Percentiles rank a stretch among this genome's conserved stretches.
Evolutionary conservation across 495 filamentous ascomycete species (phyloP).

Genomic region (Articulospora tetracladia): DNA sequence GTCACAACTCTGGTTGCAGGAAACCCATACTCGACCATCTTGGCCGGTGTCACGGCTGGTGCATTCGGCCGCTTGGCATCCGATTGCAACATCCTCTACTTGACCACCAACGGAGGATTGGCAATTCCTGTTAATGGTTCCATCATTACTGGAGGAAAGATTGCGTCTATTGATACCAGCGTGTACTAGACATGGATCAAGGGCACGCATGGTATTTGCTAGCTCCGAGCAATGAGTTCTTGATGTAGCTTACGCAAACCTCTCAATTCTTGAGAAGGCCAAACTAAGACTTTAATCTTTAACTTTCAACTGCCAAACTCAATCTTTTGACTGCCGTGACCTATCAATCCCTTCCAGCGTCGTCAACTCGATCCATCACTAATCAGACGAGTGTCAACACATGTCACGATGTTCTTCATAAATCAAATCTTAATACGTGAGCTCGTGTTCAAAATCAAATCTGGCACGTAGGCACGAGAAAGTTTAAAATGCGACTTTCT

Average conservation of each 20-base stretch:
- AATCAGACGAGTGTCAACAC: too few relatives aligned
- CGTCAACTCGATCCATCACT: too few relatives aligned
- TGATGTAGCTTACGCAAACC: not conserved
- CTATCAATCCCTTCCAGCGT: too few relatives aligned
- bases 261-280: not conserved
- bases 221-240: not conserved
- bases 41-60: constrained; percentile 9
- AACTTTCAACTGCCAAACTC: too few relatives aligned
- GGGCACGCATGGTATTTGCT: not conserved
- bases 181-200: not conserved
- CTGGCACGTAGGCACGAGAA: too few relatives aligned
- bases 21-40: not conserved
- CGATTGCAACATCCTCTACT: not conserved
- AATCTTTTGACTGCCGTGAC: too few relatives aligned
- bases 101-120: constrained; percentile 7
- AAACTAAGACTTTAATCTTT: too few relatives aligned
- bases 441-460: too few relatives aligned
- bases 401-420: too few relatives aligned
- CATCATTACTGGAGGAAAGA: constrained; percentile 24
- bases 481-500: too few relatives aligned
- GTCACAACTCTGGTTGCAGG: not conserved
- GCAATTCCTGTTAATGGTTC: constrained; percentile 24
- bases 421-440: too few relatives aligned
- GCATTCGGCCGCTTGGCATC: constrained; percentile 2
- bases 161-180: constrained; percentile 16